Conservation (phyloP, 768 basidiomycete species). For the Podaxis sp. region DNA sequence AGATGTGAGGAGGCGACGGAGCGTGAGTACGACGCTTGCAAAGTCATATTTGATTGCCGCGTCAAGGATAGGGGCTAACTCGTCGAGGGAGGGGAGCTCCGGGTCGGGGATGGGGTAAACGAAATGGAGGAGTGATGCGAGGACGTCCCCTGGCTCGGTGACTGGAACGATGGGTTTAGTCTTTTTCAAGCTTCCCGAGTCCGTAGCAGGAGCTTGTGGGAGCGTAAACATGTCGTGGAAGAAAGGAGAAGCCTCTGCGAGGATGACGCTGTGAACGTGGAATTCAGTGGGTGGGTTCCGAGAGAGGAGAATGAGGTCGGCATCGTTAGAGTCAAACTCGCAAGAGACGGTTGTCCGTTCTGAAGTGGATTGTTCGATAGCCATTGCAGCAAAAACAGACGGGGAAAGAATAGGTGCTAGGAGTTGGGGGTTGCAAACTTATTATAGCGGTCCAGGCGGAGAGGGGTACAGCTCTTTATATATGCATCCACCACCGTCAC, state of each 20-base stretch:
- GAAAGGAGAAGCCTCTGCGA: slow-evolving; percentile 64
- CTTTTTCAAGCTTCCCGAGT: slow-evolving; percentile 7
- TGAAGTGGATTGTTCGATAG: not conserved
- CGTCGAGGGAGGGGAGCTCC: slow-evolving; percentile 47
- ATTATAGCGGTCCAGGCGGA: not conserved
- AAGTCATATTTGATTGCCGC: slow-evolving; percentile 70
- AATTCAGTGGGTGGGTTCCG: slow-evolving; percentile 44
- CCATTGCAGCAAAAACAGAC: not conserved
- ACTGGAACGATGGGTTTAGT: slow-evolving; percentile 51
- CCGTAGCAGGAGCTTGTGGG: slow-evolving; percentile 44
- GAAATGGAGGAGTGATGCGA: slow-evolving; percentile 56
- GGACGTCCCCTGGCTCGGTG: slow-evolving; percentile 43
- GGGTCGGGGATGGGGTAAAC: slow-evolving; percentile 66
- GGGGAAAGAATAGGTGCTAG: not conserved
- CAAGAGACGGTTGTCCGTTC: slow-evolving; percentile 2
- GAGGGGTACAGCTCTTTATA: not conserved
- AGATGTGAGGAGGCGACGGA: slow-evolving; percentile 55
- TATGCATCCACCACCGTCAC: not conserved
- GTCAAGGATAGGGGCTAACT: slow-evolving; percentile 48
- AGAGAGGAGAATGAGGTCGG: slow-evolving; percentile 55
- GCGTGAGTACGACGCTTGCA: slow-evolving; percentile 37
- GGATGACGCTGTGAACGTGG: slow-evolving; percentile 59
- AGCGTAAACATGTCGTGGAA: slow-evolving; percentile 69
- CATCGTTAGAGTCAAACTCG: slow-evolving; percentile 34
- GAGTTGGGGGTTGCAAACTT: not conserved